phyloP scores from a whole-genome alignment of 1,139 yeast genomes.

The Cylindricascospora bacillispora region DNA sequence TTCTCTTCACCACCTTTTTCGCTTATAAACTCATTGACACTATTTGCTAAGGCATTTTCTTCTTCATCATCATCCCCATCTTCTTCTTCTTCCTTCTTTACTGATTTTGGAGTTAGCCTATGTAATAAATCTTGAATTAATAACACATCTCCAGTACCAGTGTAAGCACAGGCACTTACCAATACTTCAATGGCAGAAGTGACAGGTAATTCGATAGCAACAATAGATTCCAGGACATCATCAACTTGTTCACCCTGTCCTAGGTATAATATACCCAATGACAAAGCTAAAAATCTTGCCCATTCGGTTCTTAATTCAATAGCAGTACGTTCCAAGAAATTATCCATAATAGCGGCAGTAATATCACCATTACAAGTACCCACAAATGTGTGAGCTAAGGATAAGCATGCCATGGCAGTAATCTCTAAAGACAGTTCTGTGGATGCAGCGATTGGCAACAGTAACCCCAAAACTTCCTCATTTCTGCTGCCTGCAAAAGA shows the following conservation, averaged over 20 bases:
- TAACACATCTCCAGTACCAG: constrained; percentile 95
- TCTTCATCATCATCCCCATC: constrained; percentile 37
- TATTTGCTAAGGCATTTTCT: constrained; percentile 29
- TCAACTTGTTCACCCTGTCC: constrained; percentile 94
- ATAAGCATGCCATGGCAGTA: constrained; percentile 76
- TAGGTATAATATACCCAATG: constrained; percentile 82
- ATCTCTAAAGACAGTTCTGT: constrained; percentile 62
- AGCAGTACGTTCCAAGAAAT: constrained; percentile 74
- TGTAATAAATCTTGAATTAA: constrained; percentile 86
- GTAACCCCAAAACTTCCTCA: constrained; percentile 64
- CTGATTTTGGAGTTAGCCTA: constrained; percentile 60
- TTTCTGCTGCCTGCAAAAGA: constrained; percentile 93
- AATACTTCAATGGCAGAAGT: constrained; percentile 80
- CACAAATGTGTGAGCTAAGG: constrained; percentile 88
- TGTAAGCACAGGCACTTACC: constrained; percentile 87
- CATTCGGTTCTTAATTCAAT: constrained; percentile 72
- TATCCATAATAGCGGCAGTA: constrained; percentile 80
- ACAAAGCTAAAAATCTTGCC: constrained; percentile 83
- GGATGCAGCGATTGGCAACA: constrained; percentile 83
- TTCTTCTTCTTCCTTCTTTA: constrained; percentile 32
- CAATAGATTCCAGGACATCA: constrained; percentile 86
- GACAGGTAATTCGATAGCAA: constrained; percentile 92
- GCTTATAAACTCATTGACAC: constrained; percentile 16
- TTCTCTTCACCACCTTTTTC: constrained; percentile 12
- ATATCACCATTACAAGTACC: constrained; percentile 95